Percentiles rank a stretch among this genome's conserved stretches.
Evolutionary conservation across 1,284 basidiomycete genomes (phyloP).

Genomic region (Pseudozyma thailandica): DNA sequence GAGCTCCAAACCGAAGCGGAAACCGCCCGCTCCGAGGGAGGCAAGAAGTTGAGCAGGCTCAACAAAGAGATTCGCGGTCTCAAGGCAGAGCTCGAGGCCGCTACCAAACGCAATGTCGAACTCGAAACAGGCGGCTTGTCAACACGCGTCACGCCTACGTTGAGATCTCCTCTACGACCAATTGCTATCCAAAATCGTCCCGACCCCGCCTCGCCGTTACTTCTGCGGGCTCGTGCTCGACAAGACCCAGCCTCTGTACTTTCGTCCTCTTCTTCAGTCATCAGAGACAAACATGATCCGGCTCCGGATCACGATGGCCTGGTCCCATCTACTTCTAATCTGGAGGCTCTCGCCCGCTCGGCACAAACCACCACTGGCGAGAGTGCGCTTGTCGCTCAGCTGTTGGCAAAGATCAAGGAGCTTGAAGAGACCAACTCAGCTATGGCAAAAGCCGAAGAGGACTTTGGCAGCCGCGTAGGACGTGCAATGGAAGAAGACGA

Average conservation of each 20-base stretch:
- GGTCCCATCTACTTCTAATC: constrained; percentile 32
- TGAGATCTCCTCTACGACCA: constrained; percentile 11
- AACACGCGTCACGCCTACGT: constrained; percentile 1
- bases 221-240: neutral
- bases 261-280: neutral
- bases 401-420: constrained; percentile 60
- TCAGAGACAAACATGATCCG: neutral
- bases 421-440: constrained; percentile 58
- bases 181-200: neutral
- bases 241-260: neutral
- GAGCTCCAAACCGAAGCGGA: constrained; percentile 60
- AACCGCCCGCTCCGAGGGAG: constrained; percentile 45
- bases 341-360: constrained; percentile 33
- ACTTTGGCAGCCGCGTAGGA: constrained; percentile 56
- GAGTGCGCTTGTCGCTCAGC: constrained; percentile 49
- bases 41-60: constrained; percentile 48
- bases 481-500: constrained; percentile 59
- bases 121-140: constrained; percentile 32
- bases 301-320: constrained; percentile 8
- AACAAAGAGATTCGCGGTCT: constrained; percentile 59
- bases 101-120: constrained; percentile 52
- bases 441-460: constrained; percentile 49
- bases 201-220: constrained; percentile 4
- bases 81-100: constrained; percentile 56
- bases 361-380: constrained; percentile 27